These are phyloP conservation scores for Gnaphalium uliginosum DNA, from an alignment of 129 eudicot species.

Conservation along the genomic window DNA sequence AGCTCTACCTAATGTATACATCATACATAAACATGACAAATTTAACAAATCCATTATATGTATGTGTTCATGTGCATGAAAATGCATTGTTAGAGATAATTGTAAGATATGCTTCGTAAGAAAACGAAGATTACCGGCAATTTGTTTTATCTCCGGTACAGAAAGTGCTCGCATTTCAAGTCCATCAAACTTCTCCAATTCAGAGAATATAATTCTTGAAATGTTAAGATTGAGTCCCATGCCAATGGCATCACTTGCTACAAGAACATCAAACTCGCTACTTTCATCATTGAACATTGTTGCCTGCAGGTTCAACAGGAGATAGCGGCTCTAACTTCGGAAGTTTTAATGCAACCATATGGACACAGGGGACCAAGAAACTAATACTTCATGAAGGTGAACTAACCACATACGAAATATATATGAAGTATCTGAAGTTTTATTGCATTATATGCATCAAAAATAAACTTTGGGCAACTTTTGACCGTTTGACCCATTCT, in stretches of 20 bases:
- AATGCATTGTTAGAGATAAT: neutral
- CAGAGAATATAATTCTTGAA: slow-evolving; percentile 86
- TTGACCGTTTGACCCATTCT: neutral
- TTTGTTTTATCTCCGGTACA: slow-evolving; percentile 91
- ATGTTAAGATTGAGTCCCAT: slow-evolving; percentile 98
- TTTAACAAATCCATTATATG: neutral
- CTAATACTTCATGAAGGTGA: slow-evolving; percentile 20
- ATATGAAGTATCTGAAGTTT: neutral
- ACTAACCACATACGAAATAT: neutral
- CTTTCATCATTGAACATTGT: slow-evolving; percentile 90
- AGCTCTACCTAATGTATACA: slow-evolving; percentile 72
- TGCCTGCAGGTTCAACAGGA: slow-evolving; percentile 74
- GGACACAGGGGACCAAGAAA: slow-evolving; percentile 1
- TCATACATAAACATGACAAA: neutral
- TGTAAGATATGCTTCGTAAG: slow-evolving; percentile 3
- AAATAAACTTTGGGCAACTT: neutral
- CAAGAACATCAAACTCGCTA: slow-evolving; percentile 95
- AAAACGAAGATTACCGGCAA: slow-evolving; percentile 59
- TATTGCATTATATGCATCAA: no score
- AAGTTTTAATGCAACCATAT: slow-evolving; percentile 20
- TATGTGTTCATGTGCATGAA: neutral
- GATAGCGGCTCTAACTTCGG: slow-evolving; percentile 22
- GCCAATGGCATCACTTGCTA: slow-evolving; percentile 98
- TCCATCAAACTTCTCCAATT: slow-evolving; percentile 84
- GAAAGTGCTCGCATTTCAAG: slow-evolving; percentile 63